These are phyloP conservation scores for Dothistroma pini DNA, from an alignment of 2,329 filamentous ascomycete species.

Conservation along the genomic window DNA sequence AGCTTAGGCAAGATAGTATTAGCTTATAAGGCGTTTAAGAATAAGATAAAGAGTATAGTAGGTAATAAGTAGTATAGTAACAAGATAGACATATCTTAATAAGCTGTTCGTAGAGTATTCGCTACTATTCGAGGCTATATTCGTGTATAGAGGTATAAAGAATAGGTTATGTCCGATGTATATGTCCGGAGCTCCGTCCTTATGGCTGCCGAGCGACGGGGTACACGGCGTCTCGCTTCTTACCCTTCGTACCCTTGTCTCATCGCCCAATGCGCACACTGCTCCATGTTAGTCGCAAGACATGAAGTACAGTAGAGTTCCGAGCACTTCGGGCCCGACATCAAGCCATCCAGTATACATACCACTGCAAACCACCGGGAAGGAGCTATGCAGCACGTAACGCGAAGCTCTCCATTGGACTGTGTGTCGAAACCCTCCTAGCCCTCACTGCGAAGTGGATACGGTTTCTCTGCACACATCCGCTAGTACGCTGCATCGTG, in stretches of 20 bases:
- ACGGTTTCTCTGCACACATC: conserved; percentile 1
- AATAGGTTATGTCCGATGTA: too few species aligned
- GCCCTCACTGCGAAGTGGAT: conserved; percentile 1
- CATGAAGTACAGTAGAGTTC: neutral
- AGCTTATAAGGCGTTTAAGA: too few species aligned
- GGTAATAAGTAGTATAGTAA: too few species aligned
- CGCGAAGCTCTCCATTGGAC: neutral
- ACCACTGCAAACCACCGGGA: neutral
- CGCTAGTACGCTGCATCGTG: neutral
- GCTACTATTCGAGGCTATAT: too few species aligned
- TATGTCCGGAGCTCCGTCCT: too few species aligned
- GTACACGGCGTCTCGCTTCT: neutral
- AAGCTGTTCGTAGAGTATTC: too few species aligned
- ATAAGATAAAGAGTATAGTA: too few species aligned
- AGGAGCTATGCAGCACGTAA: conserved; percentile 2
- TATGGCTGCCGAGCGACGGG: too few species aligned
- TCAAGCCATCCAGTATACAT: neutral
- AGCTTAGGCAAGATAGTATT: too few species aligned
- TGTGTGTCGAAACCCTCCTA: neutral
- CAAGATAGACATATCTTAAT: too few species aligned
- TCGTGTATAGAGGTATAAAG: too few species aligned
- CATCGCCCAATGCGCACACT: neutral
- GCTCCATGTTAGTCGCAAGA: neutral
- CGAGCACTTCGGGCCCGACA: neutral
- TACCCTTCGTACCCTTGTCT: neutral